Evolutionary conservation across 139 green algal species (phyloP), one percentile per base, ranked within the genome.

Genomic region (Astrephomene gubernaculifera): DNA sequence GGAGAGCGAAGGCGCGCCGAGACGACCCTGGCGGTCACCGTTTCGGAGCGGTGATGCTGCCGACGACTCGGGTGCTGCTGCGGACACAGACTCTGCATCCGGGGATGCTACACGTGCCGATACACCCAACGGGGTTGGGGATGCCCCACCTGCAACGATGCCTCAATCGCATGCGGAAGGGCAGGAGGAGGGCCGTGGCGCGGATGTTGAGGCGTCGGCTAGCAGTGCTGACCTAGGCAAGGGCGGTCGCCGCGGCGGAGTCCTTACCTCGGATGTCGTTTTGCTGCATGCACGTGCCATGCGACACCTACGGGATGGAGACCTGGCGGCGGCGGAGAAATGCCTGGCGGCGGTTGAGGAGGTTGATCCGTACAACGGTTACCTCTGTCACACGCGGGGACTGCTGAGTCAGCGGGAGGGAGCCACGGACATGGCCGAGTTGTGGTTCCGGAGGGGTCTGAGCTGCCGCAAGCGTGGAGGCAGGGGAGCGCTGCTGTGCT

Each of bases 331-430:
- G 45, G 90, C 90, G 29, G 71, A 88, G 78, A 52, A 71, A 21
- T n/a, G 71, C 54, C 81, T 94, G 83, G 31, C 70, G 22, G 27
- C 31, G 24, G 44, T 95, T 5, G 68, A 94, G 41, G 36, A 36
- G 17, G 14, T 86, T 52, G 81, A 95, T 3, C 81, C 90, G 1
- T 31, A 14, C 21, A 93, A 93, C 65, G 90, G 89, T 22, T 71
- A 91, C 72, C 85, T 94, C 76, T 93, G 87, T 67, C 79, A 93
- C 74, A 92, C 90, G 27, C 74, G 92, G 52, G 94, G 88, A 0
- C 65, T 85, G 44, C 76, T 94, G 79, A 81, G 89, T 25, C 88
- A 92, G 85, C 83, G 93, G 64, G 54, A 91, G 38, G 94, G 94
- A 2, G 52, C 89, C 24, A 29, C 90, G 71, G 65, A 81, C 9